Base-by-base conservation (phyloP, 2,329 filamentous ascomycete species). In the Botrytis deweyae region DNA sequence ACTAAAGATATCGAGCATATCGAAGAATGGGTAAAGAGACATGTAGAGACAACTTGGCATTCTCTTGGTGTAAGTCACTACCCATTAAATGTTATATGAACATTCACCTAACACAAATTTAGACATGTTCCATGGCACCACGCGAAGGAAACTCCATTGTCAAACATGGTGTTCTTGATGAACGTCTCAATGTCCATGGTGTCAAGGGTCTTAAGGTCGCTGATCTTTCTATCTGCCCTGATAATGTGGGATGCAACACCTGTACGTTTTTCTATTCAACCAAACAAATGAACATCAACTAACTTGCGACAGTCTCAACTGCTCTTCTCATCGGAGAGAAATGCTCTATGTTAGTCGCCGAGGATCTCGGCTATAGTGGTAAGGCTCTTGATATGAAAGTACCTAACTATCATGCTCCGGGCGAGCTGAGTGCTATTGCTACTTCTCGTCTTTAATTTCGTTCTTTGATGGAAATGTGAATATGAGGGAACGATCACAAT, bases 341-440 rank as follows among this genome's bases (percentile, higher is more conserved):
- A 77, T 82, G 82, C 38, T 82, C 83, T 58, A 78, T 83, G 73
- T 79, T 84, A 20, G 80, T 84, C n/a, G 81, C 81, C 59, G 80
- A 82, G 74, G 83, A 84, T 75, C 75, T 85, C 49, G 83, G 83
- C 2, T 80, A 80, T 52, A 92, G 92, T 44, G 79, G 85, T 86
- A 76, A 74, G 44, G 92, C 90, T 16, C 84, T 95, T 75, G 90
- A 94, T 61, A 95, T 95, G 93, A 92, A 90, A 83, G 91, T 87
- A 5, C 90, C 90, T 1, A 85, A 84, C 16, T 91, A 91, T 79
- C 82, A 90, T 75, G 89, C 87, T 0, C 88, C 87, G 0, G 86
- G 86, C 8, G 87, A 88, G 46, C 55, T 73, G 4, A 65, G 66
- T 29, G 61, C 20, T 33, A 64, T 74, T 63, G 68, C 72, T 33